Evolutionary conservation across 2,329 filamentous ascomycete species (phyloP).

Genomic region (Dactylonectria macrodidyma): DNA sequence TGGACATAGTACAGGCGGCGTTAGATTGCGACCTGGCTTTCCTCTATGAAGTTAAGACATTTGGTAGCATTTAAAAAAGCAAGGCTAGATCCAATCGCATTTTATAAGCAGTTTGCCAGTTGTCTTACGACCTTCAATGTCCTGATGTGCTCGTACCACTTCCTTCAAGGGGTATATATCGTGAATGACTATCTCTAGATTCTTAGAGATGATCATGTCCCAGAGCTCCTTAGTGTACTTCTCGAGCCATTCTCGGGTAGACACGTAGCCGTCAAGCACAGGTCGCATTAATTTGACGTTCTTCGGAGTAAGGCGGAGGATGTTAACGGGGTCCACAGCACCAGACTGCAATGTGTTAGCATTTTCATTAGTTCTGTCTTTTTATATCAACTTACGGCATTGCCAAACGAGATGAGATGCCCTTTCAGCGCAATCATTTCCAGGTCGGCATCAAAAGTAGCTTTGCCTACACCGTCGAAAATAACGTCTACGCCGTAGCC

Average conservation of each 20-base stretch:
- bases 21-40: too few species aligned
- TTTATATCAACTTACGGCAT: constrained; percentile 69
- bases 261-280: constrained; percentile 78
- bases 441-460: constrained; percentile 85
- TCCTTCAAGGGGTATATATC: constrained; percentile 84
- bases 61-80: too few species aligned
- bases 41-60: too few species aligned
- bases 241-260: constrained; percentile 79
- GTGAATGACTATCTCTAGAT: constrained; percentile 81
- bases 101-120: constrained; percentile 87
- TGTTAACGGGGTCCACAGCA: constrained; percentile 76
- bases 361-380: neutral
- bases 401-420: constrained; percentile 83
- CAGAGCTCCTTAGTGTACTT: constrained; percentile 81
- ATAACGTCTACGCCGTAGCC: constrained; percentile 82
- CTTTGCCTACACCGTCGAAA: constrained; percentile 89
- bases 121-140: constrained; percentile 86
- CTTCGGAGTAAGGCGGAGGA: constrained; percentile 75
- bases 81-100: constrained; percentile 24
- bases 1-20: too few species aligned
- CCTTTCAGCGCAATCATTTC: constrained; percentile 84
- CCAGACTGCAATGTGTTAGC: constrained; percentile 65
- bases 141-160: constrained; percentile 78
- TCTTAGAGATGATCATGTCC: constrained; percentile 76
- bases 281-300: constrained; percentile 85